Percentiles rank a stretch among this genome's conserved stretches.
Conservation (phyloP, 129 eudicot genomes). For the Helianthus annuus region HanXRQr2.0-SUNRISE NC_035444.2:137897277-137897776, state of each 20-base stretch:
- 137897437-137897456: not conserved
- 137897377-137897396: not conserved
- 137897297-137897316: not conserved
- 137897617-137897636: not conserved
- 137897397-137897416: not conserved
- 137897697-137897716: conserved; percentile 17
- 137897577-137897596: not conserved
- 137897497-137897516: too few relatives aligned
- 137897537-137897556: too few relatives aligned
- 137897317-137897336: not conserved
- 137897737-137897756: conserved; percentile 34
- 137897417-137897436: not conserved
- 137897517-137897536: too few relatives aligned
- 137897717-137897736: conserved; percentile 12
- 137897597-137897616: not conserved
- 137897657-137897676: not conserved
- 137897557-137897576: not conserved
- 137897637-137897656: not conserved
- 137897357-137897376: not conserved
- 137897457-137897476: too few relatives aligned
- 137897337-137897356: not conserved
- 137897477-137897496: too few relatives aligned
- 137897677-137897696: not conserved
- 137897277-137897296: not conserved
- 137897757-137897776: conserved; percentile 78